Percentiles rank a stretch among this genome's conserved stretches.
Conservation (phyloP, 2,329 filamentous ascomycete species). For the Aaosphaeria arxii region DNA sequence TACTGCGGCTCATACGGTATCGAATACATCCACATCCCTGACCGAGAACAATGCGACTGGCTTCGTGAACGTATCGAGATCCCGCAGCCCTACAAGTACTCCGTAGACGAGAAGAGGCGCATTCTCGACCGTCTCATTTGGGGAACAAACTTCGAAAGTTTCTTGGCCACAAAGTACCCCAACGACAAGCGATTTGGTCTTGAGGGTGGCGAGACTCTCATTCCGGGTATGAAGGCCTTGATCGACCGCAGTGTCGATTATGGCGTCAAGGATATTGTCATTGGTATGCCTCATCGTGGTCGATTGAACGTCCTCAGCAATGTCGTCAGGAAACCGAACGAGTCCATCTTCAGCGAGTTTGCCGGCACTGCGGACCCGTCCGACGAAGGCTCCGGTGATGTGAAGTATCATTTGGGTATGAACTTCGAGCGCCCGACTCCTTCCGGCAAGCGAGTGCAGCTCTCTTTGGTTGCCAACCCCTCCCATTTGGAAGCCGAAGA, state of each 20-base stretch:
- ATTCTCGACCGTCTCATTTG: conserved; percentile 97
- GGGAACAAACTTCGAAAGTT: conserved; percentile 95
- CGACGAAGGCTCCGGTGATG: conserved; percentile 95
- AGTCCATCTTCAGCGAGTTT: conserved; percentile 99
- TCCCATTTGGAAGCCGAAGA: conserved; percentile 98
- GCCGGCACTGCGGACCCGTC: conserved; percentile 81
- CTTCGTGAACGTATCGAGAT: conserved; percentile 92
- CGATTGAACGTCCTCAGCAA: conserved; percentile 97
- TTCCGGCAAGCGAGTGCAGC: conserved; percentile 97
- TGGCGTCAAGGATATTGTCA: conserved; percentile 98
- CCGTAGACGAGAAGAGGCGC: conserved; percentile 94
- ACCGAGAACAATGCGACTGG: conserved; percentile 98
- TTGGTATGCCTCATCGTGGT: conserved; percentile 98
- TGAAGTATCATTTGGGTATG: conserved; percentile 99
- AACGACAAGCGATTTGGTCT: conserved; percentile 99
- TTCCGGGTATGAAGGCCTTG: conserved; percentile 98
- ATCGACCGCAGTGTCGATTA: conserved; percentile 99
- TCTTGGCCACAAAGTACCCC: conserved; percentile 95
- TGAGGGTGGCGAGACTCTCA: conserved; percentile 93
- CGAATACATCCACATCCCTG: conserved; percentile 98
- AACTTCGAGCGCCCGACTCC: conserved; percentile 99
- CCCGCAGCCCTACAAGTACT: conserved; percentile 93
- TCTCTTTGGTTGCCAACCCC: conserved; percentile 96
- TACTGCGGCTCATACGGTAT: conserved; percentile 98
- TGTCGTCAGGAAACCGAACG: conserved; percentile 97